These are phyloP conservation scores for Trametes cubensis DNA, from an alignment of 768 basidiomycete species.

Conservation along the genomic window DNA sequence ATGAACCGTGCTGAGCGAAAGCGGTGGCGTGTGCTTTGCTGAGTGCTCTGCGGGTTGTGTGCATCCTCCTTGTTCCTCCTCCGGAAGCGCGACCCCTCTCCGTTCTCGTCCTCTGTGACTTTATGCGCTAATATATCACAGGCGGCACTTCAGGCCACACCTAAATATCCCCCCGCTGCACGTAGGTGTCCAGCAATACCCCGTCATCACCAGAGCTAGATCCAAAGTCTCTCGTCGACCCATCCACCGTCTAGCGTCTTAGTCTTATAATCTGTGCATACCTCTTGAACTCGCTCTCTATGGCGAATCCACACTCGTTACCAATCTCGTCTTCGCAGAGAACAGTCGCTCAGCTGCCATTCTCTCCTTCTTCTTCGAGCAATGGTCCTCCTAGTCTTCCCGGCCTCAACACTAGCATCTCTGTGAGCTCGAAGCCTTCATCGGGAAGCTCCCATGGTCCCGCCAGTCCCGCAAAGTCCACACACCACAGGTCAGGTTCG, in stretches of 20 bases:
- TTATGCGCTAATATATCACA: conserved; percentile 25
- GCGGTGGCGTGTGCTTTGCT: conserved; percentile 4
- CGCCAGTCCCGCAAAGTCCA: conserved; percentile 20
- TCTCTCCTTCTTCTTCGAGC: conserved; percentile 31
- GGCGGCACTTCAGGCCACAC: conserved; percentile 18
- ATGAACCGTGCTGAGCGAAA: neutral
- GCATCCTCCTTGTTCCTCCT: conserved; percentile 14
- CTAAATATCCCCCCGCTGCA: conserved; percentile 18
- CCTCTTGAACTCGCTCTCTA: conserved; percentile 18
- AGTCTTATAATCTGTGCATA: conserved; percentile 28
- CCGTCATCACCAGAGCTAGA: conserved; percentile 1
- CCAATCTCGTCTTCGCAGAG: conserved; percentile 27
- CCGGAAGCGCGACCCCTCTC: conserved; percentile 20
- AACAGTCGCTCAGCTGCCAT: conserved; percentile 30
- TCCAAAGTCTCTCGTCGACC: neutral
- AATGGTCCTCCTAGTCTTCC: conserved; percentile 24
- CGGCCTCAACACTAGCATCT: conserved; percentile 19
- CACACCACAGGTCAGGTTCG: conserved; percentile 22
- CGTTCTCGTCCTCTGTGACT: conserved; percentile 12
- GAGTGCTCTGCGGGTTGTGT: conserved; percentile 6
- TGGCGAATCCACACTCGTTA: conserved; percentile 37
- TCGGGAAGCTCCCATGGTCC: conserved; percentile 28
- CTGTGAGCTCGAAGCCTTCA: conserved; percentile 25
- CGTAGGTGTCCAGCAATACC: conserved; percentile 22
- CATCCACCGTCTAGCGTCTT: conserved; percentile 6